phyloP scores from a whole-genome alignment of 2,329 filamentous ascomycete genomes.

The Colletotrichum sp. region DNA sequence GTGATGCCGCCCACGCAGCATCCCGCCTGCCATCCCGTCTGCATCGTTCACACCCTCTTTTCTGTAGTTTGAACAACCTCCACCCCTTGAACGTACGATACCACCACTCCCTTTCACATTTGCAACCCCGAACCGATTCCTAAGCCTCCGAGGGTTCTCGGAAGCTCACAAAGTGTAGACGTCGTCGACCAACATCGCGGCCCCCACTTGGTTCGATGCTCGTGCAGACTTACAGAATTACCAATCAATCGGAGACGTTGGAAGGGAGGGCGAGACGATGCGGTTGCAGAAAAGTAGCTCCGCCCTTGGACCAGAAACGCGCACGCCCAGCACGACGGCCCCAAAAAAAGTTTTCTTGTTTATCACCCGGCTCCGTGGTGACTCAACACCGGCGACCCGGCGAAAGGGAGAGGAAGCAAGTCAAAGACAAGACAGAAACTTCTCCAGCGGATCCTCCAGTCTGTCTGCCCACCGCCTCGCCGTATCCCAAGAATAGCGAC shows the following conservation, averaged over 20 bases:
- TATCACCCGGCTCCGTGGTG: not conserved
- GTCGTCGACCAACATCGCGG: not conserved
- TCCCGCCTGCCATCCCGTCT: not conserved
- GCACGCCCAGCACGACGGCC: not conserved
- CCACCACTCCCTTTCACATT: not conserved
- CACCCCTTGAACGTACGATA: not conserved
- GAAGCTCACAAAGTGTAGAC: not conserved
- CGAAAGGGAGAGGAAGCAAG: not conserved
- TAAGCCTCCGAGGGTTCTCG: not conserved
- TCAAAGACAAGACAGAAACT: not conserved
- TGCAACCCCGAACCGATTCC: not conserved
- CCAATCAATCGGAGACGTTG: not conserved
- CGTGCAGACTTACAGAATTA: not conserved
- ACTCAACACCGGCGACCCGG: not conserved
- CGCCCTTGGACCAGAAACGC: not conserved
- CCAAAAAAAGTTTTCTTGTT: not conserved
- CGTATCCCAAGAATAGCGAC: not conserved
- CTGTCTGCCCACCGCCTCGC: not conserved
- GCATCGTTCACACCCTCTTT: conserved; percentile 5
- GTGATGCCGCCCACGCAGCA: not conserved
- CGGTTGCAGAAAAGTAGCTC: not conserved
- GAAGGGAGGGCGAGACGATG: not conserved
- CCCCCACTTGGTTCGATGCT: not conserved
- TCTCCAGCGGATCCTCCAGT: not conserved
- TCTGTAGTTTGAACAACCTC: not conserved